Evolutionary conservation across 2,329 filamentous ascomycete species (phyloP).

Genomic region (Lasiodiplodia citricola): DNA sequence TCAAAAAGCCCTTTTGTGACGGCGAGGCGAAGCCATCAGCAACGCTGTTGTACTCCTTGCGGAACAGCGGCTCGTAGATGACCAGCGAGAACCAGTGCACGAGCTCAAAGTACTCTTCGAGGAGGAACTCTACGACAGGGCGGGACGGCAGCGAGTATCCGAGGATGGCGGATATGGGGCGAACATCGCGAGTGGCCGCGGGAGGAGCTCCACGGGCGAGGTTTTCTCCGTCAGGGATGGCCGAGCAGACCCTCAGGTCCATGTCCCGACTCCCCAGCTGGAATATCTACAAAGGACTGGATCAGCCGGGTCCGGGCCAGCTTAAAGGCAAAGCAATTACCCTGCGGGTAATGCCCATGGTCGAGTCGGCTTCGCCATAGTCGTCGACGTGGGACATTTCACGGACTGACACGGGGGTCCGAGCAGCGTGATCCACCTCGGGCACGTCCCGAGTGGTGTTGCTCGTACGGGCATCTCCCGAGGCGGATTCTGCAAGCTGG

Average conservation of each 20-base stretch:
- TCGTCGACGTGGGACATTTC: conserved; percentile 15
- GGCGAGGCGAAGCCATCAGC: conserved; percentile 41
- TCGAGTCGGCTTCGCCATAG: conserved; percentile 41
- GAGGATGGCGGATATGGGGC: conserved; percentile 37
- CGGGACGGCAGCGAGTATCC: conserved; percentile 38
- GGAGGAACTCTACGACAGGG: conserved; percentile 37
- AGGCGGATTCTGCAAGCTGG: not conserved
- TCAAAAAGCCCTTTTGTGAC: conserved; percentile 44
- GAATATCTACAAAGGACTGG: conserved; percentile 31
- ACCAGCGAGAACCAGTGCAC: conserved; percentile 55
- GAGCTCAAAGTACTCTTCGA: conserved; percentile 50
- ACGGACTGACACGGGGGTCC: not conserved
- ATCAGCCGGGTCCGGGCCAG: not conserved
- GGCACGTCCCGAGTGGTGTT: not conserved
- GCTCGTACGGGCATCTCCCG: not conserved
- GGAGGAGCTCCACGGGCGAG: conserved; percentile 21
- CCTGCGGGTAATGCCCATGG: conserved; percentile 42
- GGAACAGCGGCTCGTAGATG: conserved; percentile 50
- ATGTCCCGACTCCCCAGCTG: conserved; percentile 36
- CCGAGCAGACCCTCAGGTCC: conserved; percentile 40
- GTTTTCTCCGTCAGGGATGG: conserved; percentile 42
- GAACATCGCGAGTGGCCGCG: conserved; percentile 28
- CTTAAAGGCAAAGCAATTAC: not conserved
- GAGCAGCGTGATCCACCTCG: not conserved
- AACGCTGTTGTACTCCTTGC: conserved; percentile 40